A percentile compares a stretch with the other conserved stretches of the same genome.
phyloP scores from a whole-genome alignment of 2,329 filamentous ascomycete species.

The Fusarium verrucosum region DNA sequence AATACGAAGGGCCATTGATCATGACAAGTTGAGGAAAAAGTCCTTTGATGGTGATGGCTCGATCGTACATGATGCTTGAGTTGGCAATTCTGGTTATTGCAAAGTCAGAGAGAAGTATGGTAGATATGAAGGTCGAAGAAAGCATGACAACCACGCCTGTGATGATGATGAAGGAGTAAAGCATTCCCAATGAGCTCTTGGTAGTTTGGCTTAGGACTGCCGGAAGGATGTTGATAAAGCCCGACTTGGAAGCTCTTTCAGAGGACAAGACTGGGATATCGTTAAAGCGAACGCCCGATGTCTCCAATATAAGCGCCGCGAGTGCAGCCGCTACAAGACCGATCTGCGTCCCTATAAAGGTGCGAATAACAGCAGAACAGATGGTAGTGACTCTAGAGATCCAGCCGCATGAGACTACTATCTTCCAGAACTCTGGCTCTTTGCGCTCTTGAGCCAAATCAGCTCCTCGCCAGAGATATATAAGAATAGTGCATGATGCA shows the following conservation, averaged over 20 bases:
- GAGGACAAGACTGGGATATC: not conserved
- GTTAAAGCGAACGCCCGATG: not conserved
- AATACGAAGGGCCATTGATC: not conserved
- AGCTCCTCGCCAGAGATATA: not conserved
- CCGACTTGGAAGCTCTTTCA: not conserved
- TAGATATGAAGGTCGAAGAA: conserved; percentile 10
- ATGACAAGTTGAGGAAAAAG: not conserved
- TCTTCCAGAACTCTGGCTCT: not conserved
- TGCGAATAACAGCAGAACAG: conserved; percentile 6
- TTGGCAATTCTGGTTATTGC: not conserved
- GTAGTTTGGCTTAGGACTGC: not conserved
- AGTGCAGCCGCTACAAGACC: not conserved
- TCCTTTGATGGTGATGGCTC: not conserved
- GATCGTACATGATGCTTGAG: not conserved
- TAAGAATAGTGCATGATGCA: not conserved
- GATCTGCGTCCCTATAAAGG: not conserved
- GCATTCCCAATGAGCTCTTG: not conserved
- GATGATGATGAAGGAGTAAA: not conserved
- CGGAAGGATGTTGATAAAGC: not conserved
- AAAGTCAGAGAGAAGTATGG: conserved; percentile 17
- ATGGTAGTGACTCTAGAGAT: conserved; percentile 2
- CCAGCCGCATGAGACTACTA: not conserved
- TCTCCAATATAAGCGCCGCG: conserved; percentile 5
- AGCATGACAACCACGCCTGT: not conserved
- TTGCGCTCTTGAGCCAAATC: not conserved